Evolutionary conservation across 768 basidiomycete species (phyloP).

Genomic region (Gloeostereum incarnatum): DNA sequence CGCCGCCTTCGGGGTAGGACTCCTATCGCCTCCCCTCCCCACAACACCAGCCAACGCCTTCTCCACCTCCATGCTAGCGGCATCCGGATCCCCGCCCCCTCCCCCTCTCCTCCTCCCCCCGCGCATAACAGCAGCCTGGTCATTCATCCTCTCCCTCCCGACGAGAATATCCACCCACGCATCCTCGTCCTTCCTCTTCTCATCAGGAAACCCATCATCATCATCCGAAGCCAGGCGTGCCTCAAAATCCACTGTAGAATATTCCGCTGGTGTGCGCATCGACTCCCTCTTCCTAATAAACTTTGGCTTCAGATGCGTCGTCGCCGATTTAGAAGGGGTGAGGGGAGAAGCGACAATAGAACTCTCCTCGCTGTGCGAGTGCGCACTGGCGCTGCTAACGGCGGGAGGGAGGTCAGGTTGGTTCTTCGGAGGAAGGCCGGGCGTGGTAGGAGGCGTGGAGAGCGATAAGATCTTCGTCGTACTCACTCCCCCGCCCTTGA

Average conservation of each 20-base stretch:
- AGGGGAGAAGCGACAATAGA: too few species aligned
- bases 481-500: slow-evolving; percentile 35
- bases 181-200: slow-evolving; percentile 43
- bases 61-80: slow-evolving; percentile 19
- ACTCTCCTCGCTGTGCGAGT: too few species aligned
- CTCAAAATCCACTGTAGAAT: slow-evolving; percentile 77
- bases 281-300: too few species aligned
- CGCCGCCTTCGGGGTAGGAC: too few species aligned
- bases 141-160: slow-evolving; percentile 64
- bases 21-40: too few species aligned
- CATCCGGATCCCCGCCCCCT: slow-evolving; percentile 21
- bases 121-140: slow-evolving; percentile 46
- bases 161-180: slow-evolving; percentile 88
- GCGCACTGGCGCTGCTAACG: too few species aligned
- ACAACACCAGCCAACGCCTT: slow-evolving; percentile 6
- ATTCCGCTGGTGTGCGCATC: slow-evolving; percentile 50
- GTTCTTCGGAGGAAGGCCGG: slow-evolving; percentile 12
- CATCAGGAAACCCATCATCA: slow-evolving; percentile 5
- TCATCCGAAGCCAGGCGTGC: slow-evolving; percentile 58
- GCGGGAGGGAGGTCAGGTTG: slow-evolving; percentile 12
- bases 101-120: slow-evolving; percentile 11
- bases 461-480: too few species aligned
- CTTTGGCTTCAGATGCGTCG: too few species aligned
- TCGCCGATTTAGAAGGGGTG: too few species aligned
- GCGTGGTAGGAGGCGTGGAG: slow-evolving; percentile 10